phyloP scores from a whole-genome alignment of 1,284 basidiomycete species.

The Macrocystidia cucumis region DNA sequence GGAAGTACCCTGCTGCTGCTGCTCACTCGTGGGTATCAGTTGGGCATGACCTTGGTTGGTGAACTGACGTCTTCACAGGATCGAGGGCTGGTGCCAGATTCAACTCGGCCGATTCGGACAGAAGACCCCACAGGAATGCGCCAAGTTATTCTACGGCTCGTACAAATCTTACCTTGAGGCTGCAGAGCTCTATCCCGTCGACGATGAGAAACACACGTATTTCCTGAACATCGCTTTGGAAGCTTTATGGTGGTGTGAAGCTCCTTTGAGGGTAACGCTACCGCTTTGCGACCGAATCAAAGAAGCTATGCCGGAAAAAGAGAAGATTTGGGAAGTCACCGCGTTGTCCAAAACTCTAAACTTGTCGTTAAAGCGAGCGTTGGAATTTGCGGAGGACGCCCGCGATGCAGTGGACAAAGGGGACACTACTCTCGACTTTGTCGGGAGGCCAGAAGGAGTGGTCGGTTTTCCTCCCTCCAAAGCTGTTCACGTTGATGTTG shows the following conservation, averaged over 20 bases:
- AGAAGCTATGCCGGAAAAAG: conserved; percentile 15
- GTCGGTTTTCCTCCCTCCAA: no score
- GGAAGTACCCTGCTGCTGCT: conserved; percentile 26
- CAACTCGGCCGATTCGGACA: conserved; percentile 11
- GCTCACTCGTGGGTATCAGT: conserved; percentile 24
- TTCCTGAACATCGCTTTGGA: conserved; percentile 21
- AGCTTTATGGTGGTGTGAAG: conserved; percentile 14
- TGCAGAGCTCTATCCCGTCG: conserved; percentile 18
- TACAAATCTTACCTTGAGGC: conserved; percentile 19
- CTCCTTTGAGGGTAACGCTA: conserved; percentile 15
- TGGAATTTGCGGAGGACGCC: conserved; percentile 11
- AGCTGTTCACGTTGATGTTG: no score
- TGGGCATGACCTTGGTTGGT: background rate
- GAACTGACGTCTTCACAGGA: conserved; percentile 12
- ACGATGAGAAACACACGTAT: conserved; percentile 24
- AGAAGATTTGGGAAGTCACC: conserved; percentile 19
- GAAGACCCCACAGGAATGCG: conserved; percentile 9
- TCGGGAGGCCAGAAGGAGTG: no score
- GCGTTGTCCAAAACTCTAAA: conserved; percentile 9
- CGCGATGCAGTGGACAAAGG: conserved; percentile 8
- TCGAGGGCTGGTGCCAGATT: conserved; percentile 25
- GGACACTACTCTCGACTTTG: no score
- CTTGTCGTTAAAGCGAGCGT: conserved; percentile 8
- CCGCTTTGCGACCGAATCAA: conserved; percentile 16
- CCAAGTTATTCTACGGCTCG: conserved; percentile 10